Percentiles rank a stretch among this genome's conserved stretches.
Evolutionary conservation across 148 eudicot species (phyloP).

Genomic region (Nepenthes gracilis): DNA sequence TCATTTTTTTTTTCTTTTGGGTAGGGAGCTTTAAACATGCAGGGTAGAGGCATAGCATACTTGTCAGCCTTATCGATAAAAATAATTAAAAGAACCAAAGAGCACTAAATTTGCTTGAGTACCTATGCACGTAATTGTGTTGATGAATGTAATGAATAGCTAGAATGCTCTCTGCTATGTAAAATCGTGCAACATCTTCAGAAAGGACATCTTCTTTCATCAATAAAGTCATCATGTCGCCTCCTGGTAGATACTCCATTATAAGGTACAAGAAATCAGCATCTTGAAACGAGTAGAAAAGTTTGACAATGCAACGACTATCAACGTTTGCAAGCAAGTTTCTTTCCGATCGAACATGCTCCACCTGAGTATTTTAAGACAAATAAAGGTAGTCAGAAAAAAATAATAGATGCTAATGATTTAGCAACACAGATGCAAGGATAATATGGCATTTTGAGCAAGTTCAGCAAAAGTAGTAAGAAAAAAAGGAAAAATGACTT

Average conservation of each 20-base stretch:
- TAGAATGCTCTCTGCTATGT: slow-evolving; percentile 61
- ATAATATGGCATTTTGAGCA: too few species aligned
- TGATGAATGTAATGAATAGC: slow-evolving; percentile 67
- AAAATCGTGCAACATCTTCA: slow-evolving; percentile 67
- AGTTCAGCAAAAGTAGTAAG: too few species aligned
- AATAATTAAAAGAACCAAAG: neutral
- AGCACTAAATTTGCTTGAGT: neutral
- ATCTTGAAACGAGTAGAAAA: slow-evolving; percentile 67
- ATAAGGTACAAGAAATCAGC: slow-evolving; percentile 57
- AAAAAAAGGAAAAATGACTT: too few species aligned
- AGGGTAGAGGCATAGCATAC: neutral
- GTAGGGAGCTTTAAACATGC: neutral
- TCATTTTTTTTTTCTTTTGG: too few species aligned
- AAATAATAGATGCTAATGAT: too few species aligned
- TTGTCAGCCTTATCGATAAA: too few species aligned
- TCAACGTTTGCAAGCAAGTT: slow-evolving; percentile 69
- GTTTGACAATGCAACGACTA: slow-evolving; percentile 67
- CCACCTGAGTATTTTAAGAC: slow-evolving; percentile 29
- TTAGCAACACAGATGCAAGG: too few species aligned
- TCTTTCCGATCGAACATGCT: slow-evolving; percentile 76
- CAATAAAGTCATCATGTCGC: slow-evolving; percentile 67
- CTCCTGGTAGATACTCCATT: slow-evolving; percentile 80
- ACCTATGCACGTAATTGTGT: slow-evolving; percentile 66
- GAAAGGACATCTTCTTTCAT: slow-evolving; percentile 68
- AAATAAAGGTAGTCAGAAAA: neutral